A percentile compares a stretch with the other conserved stretches of the same genome.
Conservation (phyloP, 805 yeast species). For the Torulaspora delbrueckii region DNA sequence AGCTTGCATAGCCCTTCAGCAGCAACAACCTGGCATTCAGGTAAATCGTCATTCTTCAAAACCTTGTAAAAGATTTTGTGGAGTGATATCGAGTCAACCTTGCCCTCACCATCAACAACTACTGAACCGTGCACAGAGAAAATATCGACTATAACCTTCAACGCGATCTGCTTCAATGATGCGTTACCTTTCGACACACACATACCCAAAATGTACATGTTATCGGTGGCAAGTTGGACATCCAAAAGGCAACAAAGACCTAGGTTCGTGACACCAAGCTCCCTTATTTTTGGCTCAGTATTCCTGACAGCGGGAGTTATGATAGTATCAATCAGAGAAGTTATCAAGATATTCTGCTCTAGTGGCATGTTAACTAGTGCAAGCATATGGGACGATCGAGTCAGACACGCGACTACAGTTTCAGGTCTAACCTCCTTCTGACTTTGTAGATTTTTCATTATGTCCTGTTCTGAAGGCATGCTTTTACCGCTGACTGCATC, state of each 20-base stretch:
- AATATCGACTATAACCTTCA: conserved; percentile 72
- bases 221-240: conserved; percentile 56
- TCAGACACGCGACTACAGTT: conserved; percentile 56
- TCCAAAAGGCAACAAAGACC: conserved; percentile 79
- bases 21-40: conserved; percentile 68
- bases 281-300: conserved; percentile 49
- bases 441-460: conserved; percentile 26
- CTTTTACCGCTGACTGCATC: conserved; percentile 32
- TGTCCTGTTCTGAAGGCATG: conserved; percentile 13
- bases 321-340: conserved; percentile 67
- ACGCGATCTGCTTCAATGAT: conserved; percentile 53
- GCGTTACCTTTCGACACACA: conserved; percentile 66
- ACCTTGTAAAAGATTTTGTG: conserved; percentile 68
- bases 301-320: conserved; percentile 74
- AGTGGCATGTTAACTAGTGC: conserved; percentile 63
- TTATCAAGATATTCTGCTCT: conserved; percentile 58
- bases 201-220: conserved; percentile 60
- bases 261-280: conserved; percentile 65
- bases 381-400: conserved; percentile 63
- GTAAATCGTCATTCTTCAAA: conserved; percentile 50
- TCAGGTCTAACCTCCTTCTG: conserved; percentile 38
- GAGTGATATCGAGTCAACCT: conserved; percentile 60
- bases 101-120: conserved; percentile 57
- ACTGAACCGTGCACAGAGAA: conserved; percentile 70
- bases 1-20: conserved; percentile 86